Conservation (phyloP, 139 green algal species). For the Gonium pectorale region DNA sequence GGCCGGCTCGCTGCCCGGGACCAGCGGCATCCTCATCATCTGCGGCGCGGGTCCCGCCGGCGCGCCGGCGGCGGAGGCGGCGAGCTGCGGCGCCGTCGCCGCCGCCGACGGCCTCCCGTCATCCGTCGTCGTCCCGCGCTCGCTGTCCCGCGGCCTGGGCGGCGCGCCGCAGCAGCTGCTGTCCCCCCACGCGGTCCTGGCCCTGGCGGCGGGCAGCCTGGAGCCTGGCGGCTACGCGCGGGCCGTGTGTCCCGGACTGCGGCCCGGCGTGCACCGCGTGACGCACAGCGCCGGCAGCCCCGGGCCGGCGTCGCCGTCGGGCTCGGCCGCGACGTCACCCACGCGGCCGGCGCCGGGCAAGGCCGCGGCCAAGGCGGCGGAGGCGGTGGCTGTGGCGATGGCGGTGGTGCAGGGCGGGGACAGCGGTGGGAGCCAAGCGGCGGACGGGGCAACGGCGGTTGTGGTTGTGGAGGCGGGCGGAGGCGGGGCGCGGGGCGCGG, state of each 20-base stretch:
- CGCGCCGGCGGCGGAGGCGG: background rate
- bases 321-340: background rate
- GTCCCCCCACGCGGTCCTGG: background rate
- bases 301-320: no score
- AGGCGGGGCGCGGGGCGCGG: no score
- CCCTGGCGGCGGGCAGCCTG: background rate
- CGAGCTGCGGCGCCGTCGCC: no score
- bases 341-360: background rate
- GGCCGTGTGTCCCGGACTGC: conserved; percentile 13
- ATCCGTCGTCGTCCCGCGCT: no score
- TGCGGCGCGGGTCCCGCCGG: background rate
- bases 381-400: background rate
- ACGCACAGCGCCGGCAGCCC: conserved; percentile 10
- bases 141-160: no score
- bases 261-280: conserved; percentile 22
- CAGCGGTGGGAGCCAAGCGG: no score
- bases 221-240: conserved; percentile 30
- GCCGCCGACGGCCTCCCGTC: no score
- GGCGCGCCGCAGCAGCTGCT: background rate
- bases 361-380: background rate
- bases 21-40: background rate
- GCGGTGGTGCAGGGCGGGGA: background rate
- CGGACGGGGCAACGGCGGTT: no score
- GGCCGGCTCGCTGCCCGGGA: no score
- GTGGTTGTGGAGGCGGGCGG: no score